Conservation (phyloP, 768 basidiomycete species). For the Amanita subjunquillea region DNA sequence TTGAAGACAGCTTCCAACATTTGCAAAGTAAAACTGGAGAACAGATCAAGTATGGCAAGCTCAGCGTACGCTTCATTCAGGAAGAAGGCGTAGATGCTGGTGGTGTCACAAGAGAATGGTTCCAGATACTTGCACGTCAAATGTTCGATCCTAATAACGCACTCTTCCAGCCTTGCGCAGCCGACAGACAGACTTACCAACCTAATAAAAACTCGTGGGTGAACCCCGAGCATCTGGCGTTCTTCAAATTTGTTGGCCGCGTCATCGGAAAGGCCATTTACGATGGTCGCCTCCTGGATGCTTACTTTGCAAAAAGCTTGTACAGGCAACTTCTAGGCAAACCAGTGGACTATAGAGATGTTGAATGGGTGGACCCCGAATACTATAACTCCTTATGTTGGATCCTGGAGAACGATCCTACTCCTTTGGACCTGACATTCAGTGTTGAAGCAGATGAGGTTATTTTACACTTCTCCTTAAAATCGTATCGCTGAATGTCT, state of each 20-base stretch:
- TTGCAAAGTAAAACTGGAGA: slow-evolving; percentile 87
- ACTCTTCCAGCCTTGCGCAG: slow-evolving; percentile 95
- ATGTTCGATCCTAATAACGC: slow-evolving; percentile 99
- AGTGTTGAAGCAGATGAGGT: slow-evolving; percentile 95
- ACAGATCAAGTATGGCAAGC: slow-evolving; percentile 96
- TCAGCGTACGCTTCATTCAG: slow-evolving; percentile 91
- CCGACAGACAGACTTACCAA: slow-evolving; percentile 91
- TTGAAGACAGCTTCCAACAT: slow-evolving; percentile 94
- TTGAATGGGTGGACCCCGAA: slow-evolving; percentile 97
- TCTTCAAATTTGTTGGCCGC: slow-evolving; percentile 98
- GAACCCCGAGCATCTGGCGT: slow-evolving; percentile 90
- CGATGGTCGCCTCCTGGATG: slow-evolving; percentile 91
- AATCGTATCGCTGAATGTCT: slow-evolving; percentile 5
- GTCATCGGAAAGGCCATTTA: slow-evolving; percentile 98
- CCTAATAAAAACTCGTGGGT: slow-evolving; percentile 91
- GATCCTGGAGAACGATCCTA: slow-evolving; percentile 96
- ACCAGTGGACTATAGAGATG: slow-evolving; percentile 90
- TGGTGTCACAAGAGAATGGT: slow-evolving; percentile 97
- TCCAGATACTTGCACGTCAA: slow-evolving; percentile 93
- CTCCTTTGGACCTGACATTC: slow-evolving; percentile 79
- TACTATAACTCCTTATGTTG: slow-evolving; percentile 97
- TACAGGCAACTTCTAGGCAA: slow-evolving; percentile 93
- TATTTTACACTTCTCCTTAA: slow-evolving; percentile 13
- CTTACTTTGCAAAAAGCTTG: slow-evolving; percentile 94
- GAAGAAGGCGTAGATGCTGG: slow-evolving; percentile 99